Base-by-base conservation (phyloP, 805 yeast species). In the Jamesozyma rosinii region DNA sequence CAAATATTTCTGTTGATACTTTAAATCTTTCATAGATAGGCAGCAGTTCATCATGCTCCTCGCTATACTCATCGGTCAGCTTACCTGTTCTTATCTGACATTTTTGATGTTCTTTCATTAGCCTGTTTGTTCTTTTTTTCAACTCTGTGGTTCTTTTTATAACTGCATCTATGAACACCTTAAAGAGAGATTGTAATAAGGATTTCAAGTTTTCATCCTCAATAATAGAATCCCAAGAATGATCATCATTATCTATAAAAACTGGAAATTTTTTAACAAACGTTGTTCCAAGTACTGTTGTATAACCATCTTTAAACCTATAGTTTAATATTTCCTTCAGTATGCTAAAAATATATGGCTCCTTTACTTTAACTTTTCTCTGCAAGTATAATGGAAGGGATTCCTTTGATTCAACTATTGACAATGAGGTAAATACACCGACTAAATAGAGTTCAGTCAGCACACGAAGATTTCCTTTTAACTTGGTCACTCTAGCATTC, bases 81-180 rank as follows among this genome's bases (percentile, higher is more conserved):
- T 72, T 75, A 20, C 95, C 95, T 1, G 83, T 77, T 50, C 83
- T 71, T 43, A 83, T 75, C 42, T 82, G 76, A 2, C 79, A 74
- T 43, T 72, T 74, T 37, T 71, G 69, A 43, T 72, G 75, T 41
- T 66, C 68, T 18, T 61, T 59, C 18, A 62, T 61, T 11, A 69
- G 55, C 18, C 61, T 64, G 10, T 55, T 47, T 0, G 72, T 54
- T n/a, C 58, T 58, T n/a, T 58, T 52, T 39, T 69, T 65, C n/a
- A 69, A 49, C 1, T 56, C 58, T 3, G 57, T 56, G 0, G 76
- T 57, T 22, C 61, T 58, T 1, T 62, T 46, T 10, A 72, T 61
- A 0, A 73, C 66, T 0, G 71, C 72, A 13, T 65, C 67, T 0
- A 75, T 58, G 50, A 70, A 79, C 0, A 63, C 54, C 18, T 58